Base-by-base conservation (phyloP, 345 rosid species). In the Gossypium sturtianum region DNA sequence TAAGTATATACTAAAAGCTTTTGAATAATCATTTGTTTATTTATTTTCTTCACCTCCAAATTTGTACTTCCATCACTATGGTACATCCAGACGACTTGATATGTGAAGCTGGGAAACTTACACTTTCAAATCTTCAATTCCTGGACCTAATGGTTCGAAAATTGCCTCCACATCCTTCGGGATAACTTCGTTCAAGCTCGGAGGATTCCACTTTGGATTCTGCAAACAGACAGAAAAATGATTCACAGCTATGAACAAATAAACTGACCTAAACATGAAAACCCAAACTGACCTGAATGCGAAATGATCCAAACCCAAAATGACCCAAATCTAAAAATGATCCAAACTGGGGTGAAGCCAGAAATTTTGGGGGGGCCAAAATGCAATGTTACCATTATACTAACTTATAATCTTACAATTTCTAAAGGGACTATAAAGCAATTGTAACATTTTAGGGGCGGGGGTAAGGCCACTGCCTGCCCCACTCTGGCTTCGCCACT, bases 151-250 rank as follows among this genome's bases (percentile, higher is more conserved):
- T 52, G 93, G 91, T 54, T 82, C 78, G 66, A 92, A 92, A 73
- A 92, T 78, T 68, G 84, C 86, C 45, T 91, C 91, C 74, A 94
- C 90, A 81, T 94, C 91, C 3, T 22, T 80, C 19, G 73, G 81
- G 66, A 86, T 83, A 38, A 94, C 93, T 72, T 84, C 88, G 2
- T 88, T 90, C 83, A 94, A 61, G 77, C 87, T 88, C 38, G 85
- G 77, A 9, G 97, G 97, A 29, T 78, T 85, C 98, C 98, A 94
- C 77, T 80, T 87, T 12, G 97, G 98, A 27, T 91, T 92, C 97
- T 92, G 93, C 91, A 78, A 67, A 44, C 56, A 59, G 43, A 77
- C 45, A 22, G 22, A 9, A 57, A 17, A 57, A 17, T 3, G 12
- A 77, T 10, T 25, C 48, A 49, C 44, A 56, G 60, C 23, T 6